Conservation (phyloP, 2,329 filamentous ascomycete genomes). For the Apiospora phragmitis region DNA sequence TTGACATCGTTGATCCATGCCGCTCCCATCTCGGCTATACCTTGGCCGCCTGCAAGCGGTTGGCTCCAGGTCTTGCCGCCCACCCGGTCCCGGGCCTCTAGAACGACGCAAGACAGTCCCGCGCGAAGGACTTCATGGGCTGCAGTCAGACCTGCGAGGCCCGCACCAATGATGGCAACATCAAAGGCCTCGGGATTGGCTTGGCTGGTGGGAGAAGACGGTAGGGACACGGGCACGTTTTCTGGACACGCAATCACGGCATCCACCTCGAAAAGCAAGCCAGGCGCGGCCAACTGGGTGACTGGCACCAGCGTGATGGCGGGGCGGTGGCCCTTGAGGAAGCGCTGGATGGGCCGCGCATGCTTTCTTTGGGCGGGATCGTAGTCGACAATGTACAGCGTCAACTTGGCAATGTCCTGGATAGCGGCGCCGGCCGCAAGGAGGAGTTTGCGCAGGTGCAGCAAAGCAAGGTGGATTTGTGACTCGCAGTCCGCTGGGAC, state of each 20-base stretch:
- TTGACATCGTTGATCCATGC: conserved; percentile 61
- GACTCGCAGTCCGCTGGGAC: conserved; percentile 40
- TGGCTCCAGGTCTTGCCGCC: conserved; percentile 52
- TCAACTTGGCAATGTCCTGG: conserved; percentile 41
- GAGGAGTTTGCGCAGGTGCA: conserved; percentile 38
- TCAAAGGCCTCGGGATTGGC: conserved; percentile 16
- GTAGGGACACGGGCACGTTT: background rate
- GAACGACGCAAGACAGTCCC: conserved; percentile 41
- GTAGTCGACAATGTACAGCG: conserved; percentile 45
- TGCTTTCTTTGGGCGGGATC: conserved; percentile 37
- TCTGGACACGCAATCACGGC: conserved; percentile 33
- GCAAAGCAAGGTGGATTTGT: conserved; percentile 40
- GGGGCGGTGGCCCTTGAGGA: conserved; percentile 39
- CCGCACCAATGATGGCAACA: conserved; percentile 46
- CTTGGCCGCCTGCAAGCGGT: conserved; percentile 27
- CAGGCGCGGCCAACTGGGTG: conserved; percentile 36
- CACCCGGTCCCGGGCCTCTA: conserved; percentile 51
- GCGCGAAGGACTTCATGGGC: conserved; percentile 35
- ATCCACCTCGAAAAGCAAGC: conserved; percentile 45
- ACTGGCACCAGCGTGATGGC: conserved; percentile 45
- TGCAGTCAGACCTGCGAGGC: conserved; percentile 39
- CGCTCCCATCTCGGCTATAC: conserved; percentile 52
- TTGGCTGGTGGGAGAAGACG: background rate
- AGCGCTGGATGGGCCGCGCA: conserved; percentile 36
- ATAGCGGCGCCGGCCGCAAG: conserved; percentile 36